Evolutionary conservation across 2,329 filamentous ascomycete genomes (phyloP).

Genomic region (Cyphellophora attinorum): DNA sequence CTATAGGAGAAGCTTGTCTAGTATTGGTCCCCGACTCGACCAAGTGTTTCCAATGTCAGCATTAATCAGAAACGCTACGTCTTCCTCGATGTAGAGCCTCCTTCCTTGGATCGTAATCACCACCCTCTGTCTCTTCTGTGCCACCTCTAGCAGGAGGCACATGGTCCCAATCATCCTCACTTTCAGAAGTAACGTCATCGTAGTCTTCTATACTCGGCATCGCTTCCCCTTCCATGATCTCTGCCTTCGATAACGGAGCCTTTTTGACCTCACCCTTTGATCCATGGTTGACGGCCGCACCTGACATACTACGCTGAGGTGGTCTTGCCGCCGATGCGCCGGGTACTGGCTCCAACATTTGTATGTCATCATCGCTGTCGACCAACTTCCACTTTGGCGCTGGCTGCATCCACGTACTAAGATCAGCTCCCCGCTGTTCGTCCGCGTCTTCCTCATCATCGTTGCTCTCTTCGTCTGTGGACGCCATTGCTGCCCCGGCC

Average conservation of each 20-base stretch:
- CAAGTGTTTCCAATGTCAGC: too few species aligned
- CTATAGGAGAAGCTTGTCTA: too few species aligned
- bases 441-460: constrained; percentile 10
- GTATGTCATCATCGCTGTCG: background rate
- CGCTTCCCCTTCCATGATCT: constrained; percentile 3
- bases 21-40: too few species aligned
- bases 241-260: constrained; percentile 1
- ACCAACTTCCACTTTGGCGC: background rate
- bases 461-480: constrained; percentile 15
- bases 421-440: too few species aligned
- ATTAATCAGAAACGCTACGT: too few species aligned
- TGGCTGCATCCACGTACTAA: background rate
- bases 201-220: background rate
- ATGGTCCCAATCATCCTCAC: constrained; percentile 7
- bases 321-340: background rate
- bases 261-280: background rate
- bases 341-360: background rate
- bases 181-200: background rate
- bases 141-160: constrained; percentile 12
- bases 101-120: constrained; percentile 7
- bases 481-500: constrained; percentile 12
- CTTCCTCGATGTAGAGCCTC: background rate
- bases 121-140: constrained; percentile 16
- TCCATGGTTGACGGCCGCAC: background rate
- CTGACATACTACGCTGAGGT: background rate